Percentiles rank a stretch among this genome's conserved stretches.
phyloP scores from a whole-genome alignment of 768 basidiomycete genomes.

The Termitomyces sp. region DNA sequence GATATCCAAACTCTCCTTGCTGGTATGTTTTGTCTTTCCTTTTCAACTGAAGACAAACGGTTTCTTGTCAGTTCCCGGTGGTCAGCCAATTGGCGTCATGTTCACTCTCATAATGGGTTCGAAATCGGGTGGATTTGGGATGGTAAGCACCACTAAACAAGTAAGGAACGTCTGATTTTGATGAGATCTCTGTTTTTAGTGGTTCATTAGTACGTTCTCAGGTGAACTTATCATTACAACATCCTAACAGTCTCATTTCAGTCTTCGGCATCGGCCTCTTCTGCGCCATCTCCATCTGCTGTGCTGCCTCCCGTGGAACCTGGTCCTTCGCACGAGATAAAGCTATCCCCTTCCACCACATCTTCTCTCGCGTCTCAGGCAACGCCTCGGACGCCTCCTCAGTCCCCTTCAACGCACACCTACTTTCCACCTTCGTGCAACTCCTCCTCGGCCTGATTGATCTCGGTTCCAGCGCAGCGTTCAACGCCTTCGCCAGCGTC shows the following conservation, averaged over 20 bases:
- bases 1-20: conserved; percentile 48
- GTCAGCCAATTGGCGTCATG: conserved; percentile 62
- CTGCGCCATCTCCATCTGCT: conserved; percentile 63
- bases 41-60: not conserved
- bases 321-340: conserved; percentile 71
- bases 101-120: conserved; percentile 63
- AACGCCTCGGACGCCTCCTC: conserved; percentile 30
- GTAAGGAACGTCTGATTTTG: not conserved
- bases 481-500: conserved; percentile 67
- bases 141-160: conserved; percentile 29
- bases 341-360: conserved; percentile 50
- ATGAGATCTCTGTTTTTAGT: conserved; percentile 17
- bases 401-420: conserved; percentile 57
- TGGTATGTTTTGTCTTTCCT: conserved; percentile 26
- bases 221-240: not conserved
- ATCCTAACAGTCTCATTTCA: conserved; percentile 13
- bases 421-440: conserved; percentile 56
- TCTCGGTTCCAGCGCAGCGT: conserved; percentile 58
- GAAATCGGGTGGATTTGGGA: conserved; percentile 56
- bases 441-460: conserved; percentile 59
- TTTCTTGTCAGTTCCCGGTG: conserved; percentile 40
- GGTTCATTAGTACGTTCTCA: conserved; percentile 35
- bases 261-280: conserved; percentile 57
- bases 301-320: conserved; percentile 64
- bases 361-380: conserved; percentile 44